Base-by-base conservation (phyloP, 306 rosid species). In the Fragaria iinumae region DNA sequence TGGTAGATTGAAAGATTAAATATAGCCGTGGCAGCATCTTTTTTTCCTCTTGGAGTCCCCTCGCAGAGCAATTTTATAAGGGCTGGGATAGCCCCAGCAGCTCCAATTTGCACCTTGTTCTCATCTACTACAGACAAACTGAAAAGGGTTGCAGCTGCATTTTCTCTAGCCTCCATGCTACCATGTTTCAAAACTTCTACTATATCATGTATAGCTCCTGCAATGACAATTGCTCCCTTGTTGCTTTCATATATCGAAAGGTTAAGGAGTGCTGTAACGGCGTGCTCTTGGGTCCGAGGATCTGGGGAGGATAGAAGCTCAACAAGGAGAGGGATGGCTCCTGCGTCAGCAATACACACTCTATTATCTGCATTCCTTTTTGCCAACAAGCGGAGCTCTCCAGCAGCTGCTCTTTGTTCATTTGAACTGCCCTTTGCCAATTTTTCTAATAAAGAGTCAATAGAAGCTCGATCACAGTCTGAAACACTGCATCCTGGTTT, bases 31-130 rank as follows among this genome's bases (percentile, higher is more conserved):
- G 99, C 99, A 67, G 99, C 99, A 84, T 96, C 99, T 76, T 96
- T 96, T 80, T 96, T 96, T 13, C 99, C 99, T 80, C 99, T 87
- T 6, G 98, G 98, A 73, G 99, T 91, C 59, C 99, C 99, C 81
- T 91, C 93, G 52, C 90, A 86, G 16, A 96, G 97, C 81, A 96
- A 78, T 38, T 80, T 88, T 78, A 96, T 96, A 45, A 96, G 96
- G 76, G 96, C 93, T 20, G 99, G 98, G 72, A 96, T 91, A 18
- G 99, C 99, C 85, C 99, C 97, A n/a, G 99, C 97, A 56, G 93
- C 98, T 66, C 99, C 99, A 53, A 96, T 92, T 21, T 90, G 86
- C 65, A 91, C 93, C 85, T 91, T 96, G 89, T 91, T 89, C 87
- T 96, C 99, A 32, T 96, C 99, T 25, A 96, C 71, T 16, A 91